A percentile compares a stretch with the other conserved stretches of the same genome.
phyloP scores from a whole-genome alignment of 2,329 filamentous ascomycete genomes.

The Exophiala mesophila region DNA sequence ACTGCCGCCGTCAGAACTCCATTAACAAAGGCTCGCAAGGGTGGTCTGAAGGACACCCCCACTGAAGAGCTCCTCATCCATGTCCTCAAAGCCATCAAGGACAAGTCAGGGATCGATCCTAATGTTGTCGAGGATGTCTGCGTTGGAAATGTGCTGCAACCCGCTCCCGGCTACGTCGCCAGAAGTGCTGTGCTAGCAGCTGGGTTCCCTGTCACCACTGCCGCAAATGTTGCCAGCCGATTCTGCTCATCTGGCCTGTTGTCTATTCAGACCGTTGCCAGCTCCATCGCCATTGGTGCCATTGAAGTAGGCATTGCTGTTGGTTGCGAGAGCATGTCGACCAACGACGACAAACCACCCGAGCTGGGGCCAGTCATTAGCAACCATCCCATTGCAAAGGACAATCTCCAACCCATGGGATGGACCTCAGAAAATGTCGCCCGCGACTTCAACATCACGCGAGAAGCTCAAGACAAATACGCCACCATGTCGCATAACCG shows the following conservation, averaged over 20 bases:
- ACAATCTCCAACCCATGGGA: constrained; percentile 98
- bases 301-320: constrained; percentile 92
- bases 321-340: constrained; percentile 93
- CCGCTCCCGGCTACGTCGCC: constrained; percentile 86
- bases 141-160: constrained; percentile 84
- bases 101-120: constrained; percentile 84
- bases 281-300: constrained; percentile 84
- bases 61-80: constrained; percentile 80
- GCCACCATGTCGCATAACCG: constrained; percentile 87
- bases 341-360: constrained; percentile 74
- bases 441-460: constrained; percentile 68
- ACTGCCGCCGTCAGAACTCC: constrained; percentile 87
- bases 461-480: constrained; percentile 79
- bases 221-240: constrained; percentile 81
- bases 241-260: constrained; percentile 93
- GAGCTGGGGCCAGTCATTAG: constrained; percentile 90
- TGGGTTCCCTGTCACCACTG: constrained; percentile 78
- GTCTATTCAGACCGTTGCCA: constrained; percentile 87
- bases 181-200: constrained; percentile 84
- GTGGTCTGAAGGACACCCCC: constrained; percentile 90
- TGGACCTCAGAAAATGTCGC: constrained; percentile 95
- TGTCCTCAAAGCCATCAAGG: constrained; percentile 73
- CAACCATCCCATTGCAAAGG: constrained; percentile 70
- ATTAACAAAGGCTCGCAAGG: constrained; percentile 88
- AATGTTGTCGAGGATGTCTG: constrained; percentile 84